A percentile compares a stretch with the other conserved stretches of the same genome.
Conservation (phyloP, 169 alveolate species). For the Cryptosporidium bovis region DNA sequence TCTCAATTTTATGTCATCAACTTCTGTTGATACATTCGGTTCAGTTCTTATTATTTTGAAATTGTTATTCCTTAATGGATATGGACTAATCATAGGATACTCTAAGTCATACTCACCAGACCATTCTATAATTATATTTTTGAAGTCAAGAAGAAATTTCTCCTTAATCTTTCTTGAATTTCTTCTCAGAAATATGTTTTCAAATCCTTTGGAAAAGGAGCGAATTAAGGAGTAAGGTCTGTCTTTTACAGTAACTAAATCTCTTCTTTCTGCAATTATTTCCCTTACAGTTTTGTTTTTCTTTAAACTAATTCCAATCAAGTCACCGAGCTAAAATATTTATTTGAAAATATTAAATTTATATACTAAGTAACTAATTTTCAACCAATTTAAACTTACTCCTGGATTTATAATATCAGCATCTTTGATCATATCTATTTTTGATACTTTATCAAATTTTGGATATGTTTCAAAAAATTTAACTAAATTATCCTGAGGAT, state of each 20-base stretch:
- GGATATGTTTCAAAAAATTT: slow-evolving; percentile 32
- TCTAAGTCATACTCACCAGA: slow-evolving; percentile 31
- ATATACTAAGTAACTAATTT: background rate
- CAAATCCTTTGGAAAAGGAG: slow-evolving; percentile 54
- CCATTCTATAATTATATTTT: slow-evolving; percentile 36
- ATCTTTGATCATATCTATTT: background rate
- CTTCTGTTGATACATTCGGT: background rate
- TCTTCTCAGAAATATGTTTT: slow-evolving; percentile 48
- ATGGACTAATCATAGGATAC: slow-evolving; percentile 37
- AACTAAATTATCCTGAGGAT: slow-evolving; percentile 21
- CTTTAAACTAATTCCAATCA: background rate
- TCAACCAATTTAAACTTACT: slow-evolving; percentile 5
- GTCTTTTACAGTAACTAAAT: slow-evolving; percentile 19
- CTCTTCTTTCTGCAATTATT: slow-evolving; percentile 58
- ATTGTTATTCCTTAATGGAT: slow-evolving; percentile 19
- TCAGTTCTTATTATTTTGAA: slow-evolving; percentile 25
- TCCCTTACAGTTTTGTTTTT: background rate
- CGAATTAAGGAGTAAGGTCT: slow-evolving; percentile 64
- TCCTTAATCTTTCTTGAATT: slow-evolving; percentile 41
- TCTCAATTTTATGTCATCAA: background rate
- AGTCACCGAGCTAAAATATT: slow-evolving; percentile 34
- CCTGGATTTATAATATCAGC: background rate
- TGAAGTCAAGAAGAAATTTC: slow-evolving; percentile 18
- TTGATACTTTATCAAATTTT: background rate
- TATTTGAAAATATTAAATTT: background rate